Evolutionary conservation across 192 early-diverging fungal genomes (phyloP), one percentile per base, ranked within the genome.

Genomic region (Pilaira anomala): DNA sequence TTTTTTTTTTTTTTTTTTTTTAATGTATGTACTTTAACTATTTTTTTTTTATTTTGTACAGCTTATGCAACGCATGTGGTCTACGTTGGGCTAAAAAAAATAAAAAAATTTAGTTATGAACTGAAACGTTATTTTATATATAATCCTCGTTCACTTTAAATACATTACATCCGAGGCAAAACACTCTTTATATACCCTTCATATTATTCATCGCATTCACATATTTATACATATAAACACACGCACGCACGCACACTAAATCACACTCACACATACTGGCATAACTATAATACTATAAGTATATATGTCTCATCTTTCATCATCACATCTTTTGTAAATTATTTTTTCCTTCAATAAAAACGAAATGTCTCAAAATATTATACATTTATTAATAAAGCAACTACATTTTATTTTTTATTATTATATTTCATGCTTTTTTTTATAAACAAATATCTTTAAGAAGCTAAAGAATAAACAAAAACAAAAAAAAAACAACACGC

Each of bases 61-160:
- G 75, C 0, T 63, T 78, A 19, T 79, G 78, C 28, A 78, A 79
- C 52, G 76, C 78, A 11, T 79, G 77, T 56, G 77, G 77, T 24
- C 63, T 78, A 39, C 65, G 77, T 51, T 78, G 74, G 66, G 69
- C 67, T 11, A 74, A 74, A 58, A 73, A 64, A 52, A 62, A 63
- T 25, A 73, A 67, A 36, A 73, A 63, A 51, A 66, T 63, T 63
- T 19, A 18, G 52, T 42, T 50, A 52, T 52, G 33, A 44, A 63
- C 62, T 63, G 36, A 62, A 36, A 48, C 29, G 13, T 60, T 33
- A 33, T 33, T 51, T 4, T 33, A 11, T 58, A 63, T 18, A 7
- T 40, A 14, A 36, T 56, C 28, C 28, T 19, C 44, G 16, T 19
- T 46, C 13, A 46, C n/a, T n/a, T n/a, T 16, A 46, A 6, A 46